phyloP scores from a whole-genome alignment of 495 filamentous ascomycete genomes.

The Tuber brumale region DNA sequence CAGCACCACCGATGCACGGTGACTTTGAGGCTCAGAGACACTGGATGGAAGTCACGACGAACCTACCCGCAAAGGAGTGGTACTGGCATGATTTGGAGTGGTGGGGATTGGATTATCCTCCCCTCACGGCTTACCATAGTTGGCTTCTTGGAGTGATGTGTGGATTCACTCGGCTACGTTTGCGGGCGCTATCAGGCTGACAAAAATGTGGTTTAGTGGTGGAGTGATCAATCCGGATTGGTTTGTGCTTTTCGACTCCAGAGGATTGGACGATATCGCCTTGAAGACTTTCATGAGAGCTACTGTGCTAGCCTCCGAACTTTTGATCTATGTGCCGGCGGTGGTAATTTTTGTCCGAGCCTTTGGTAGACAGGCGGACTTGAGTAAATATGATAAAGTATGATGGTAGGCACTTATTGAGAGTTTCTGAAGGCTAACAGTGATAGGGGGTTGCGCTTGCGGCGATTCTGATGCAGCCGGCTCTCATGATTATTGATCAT shows the following conservation, averaged over 20 bases:
- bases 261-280: constrained; percentile 66
- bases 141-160: constrained; percentile 85
- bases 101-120: constrained; percentile 97
- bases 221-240: constrained; percentile 68
- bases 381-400: constrained; percentile 47
- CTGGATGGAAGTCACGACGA: constrained; percentile 94
- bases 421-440: constrained; percentile 54
- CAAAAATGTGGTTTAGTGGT: constrained; percentile 46
- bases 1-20: constrained; percentile 75
- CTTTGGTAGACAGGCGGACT: constrained; percentile 62
- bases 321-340: constrained; percentile 79
- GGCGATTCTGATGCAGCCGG: constrained; percentile 87
- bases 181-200: constrained; percentile 13
- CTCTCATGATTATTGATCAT: constrained; percentile 87
- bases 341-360: constrained; percentile 73
- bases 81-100: constrained; percentile 94
- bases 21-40: constrained; percentile 97
- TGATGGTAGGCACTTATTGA: neutral
- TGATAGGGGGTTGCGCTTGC: constrained; percentile 69
- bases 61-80: constrained; percentile 87
- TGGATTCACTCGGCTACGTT: constrained; percentile 6
- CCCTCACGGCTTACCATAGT: constrained; percentile 95
- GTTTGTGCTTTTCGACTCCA: constrained; percentile 82
- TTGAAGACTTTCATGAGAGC: constrained; percentile 94
- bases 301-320: constrained; percentile 83